Evolutionary conservation across 2,329 filamentous ascomycete species (phyloP).

Genomic region (Helminthosporium solani): DNA sequence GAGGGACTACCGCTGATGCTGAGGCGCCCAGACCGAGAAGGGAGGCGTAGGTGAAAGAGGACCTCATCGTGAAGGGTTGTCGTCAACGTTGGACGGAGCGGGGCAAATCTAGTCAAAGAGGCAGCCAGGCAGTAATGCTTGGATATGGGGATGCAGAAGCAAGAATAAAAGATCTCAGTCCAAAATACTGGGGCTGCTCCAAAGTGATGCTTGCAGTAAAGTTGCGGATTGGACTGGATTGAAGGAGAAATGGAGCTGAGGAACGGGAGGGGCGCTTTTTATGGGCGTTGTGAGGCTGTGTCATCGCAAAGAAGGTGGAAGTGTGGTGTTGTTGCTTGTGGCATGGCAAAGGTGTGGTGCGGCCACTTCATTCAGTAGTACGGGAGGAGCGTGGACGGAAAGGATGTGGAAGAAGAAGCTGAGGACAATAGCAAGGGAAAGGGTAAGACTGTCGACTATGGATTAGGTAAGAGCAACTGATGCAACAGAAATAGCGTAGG

Average conservation of each 20-base stretch:
- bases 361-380: too few relatives aligned
- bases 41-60: slow-evolving; percentile 15
- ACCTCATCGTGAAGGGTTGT: slow-evolving; percentile 14
- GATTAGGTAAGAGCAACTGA: too few relatives aligned
- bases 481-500: too few relatives aligned
- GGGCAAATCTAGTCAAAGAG: background rate
- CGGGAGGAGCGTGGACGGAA: too few relatives aligned
- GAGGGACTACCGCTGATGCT: slow-evolving; percentile 14
- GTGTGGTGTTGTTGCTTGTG: background rate
- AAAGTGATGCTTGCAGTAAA: background rate
- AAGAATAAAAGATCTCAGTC: slow-evolving; percentile 4
- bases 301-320: background rate
- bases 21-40: slow-evolving; percentile 18
- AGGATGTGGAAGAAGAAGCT: too few relatives aligned
- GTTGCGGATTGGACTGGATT: slow-evolving; percentile 6
- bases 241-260: slow-evolving; percentile 7
- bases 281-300: background rate
- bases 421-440: too few relatives aligned
- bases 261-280: background rate
- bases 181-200: slow-evolving; percentile 1
- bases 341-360: background rate
- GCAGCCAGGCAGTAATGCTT: background rate
- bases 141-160: background rate
- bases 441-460: too few relatives aligned
- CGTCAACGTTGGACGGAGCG: background rate